Evolutionary conservation across 495 filamentous ascomycete species (phyloP).

Genomic region (Podospora pseudoanserina): DNA sequence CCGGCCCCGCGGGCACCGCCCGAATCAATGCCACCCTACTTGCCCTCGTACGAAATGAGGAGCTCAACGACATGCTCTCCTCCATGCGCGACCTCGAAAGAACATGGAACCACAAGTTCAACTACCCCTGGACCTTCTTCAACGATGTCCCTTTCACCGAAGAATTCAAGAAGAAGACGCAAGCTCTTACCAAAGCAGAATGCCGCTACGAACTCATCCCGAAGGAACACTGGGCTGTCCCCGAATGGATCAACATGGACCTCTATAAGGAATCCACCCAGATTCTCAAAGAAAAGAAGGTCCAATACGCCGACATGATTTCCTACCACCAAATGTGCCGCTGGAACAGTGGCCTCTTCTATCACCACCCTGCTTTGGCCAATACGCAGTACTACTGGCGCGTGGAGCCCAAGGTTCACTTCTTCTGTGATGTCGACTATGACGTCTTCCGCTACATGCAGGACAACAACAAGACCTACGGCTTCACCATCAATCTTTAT

Average conservation of each 20-base stretch:
- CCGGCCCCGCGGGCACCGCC: slow-evolving; percentile 66
- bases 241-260: slow-evolving; percentile 86
- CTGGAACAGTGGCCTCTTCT: slow-evolving; percentile 98
- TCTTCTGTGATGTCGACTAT: slow-evolving; percentile 99
- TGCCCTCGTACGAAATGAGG: slow-evolving; percentile 88
- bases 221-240: slow-evolving; percentile 89
- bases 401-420: slow-evolving; percentile 97
- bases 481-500: slow-evolving; percentile 97
- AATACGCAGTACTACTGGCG: slow-evolving; percentile 95
- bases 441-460: slow-evolving; percentile 98
- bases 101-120: slow-evolving; percentile 98
- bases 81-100: slow-evolving; percentile 88
- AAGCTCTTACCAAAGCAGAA: slow-evolving; percentile 76
- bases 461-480: slow-evolving; percentile 97
- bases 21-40: slow-evolving; percentile 92
- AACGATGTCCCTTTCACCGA: slow-evolving; percentile 90
- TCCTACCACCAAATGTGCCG: slow-evolving; percentile 99
- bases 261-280: slow-evolving; percentile 80
- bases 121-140: slow-evolving; percentile 99
- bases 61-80: slow-evolving; percentile 75
- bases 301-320: slow-evolving; percentile 82
- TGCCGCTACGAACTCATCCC: slow-evolving; percentile 84
- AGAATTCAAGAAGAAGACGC: slow-evolving; percentile 83
- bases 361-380: slow-evolving; percentile 84
- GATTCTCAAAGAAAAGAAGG: slow-evolving; percentile 74